phyloP scores from a whole-genome alignment of 495 filamentous ascomycete genomes.

The Annulohypoxylon maeteangense region DNA sequence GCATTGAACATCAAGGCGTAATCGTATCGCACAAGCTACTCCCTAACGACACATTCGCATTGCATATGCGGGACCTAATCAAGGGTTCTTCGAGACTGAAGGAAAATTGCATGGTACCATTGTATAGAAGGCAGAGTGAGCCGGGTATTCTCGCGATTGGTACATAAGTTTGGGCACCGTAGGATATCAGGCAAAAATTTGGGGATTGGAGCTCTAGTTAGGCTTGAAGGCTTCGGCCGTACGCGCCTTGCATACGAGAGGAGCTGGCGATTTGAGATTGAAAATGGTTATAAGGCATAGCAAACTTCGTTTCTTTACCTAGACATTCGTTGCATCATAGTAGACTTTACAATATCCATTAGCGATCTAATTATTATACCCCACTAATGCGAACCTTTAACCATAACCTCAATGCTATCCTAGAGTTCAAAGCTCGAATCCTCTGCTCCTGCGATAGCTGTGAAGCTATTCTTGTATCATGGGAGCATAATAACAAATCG shows the following conservation, averaged over 20 bases:
- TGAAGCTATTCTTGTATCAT: too few species aligned
- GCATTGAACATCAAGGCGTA: conserved; percentile 35
- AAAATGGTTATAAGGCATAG: conserved; percentile 17
- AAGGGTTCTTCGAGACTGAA: background rate
- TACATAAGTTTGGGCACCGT: conserved; percentile 4
- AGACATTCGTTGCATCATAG: conserved; percentile 20
- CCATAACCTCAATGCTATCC: background rate
- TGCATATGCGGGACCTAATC: background rate
- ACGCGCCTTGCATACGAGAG: background rate
- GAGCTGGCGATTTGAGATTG: conserved; percentile 12
- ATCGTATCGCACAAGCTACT: background rate
- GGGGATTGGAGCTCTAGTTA: background rate
- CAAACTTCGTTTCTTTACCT: conserved; percentile 32
- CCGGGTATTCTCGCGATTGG: conserved; percentile 1
- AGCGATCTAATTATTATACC: conserved; percentile 9
- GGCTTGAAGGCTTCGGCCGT: background rate
- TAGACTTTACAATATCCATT: conserved; percentile 6
- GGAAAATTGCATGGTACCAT: conserved; percentile 3
- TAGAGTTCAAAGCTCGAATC: background rate
- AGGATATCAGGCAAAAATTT: background rate
- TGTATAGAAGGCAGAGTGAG: background rate
- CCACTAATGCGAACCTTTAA: background rate
- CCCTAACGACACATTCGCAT: background rate
- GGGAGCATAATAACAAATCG: background rate
- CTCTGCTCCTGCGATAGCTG: background rate